Evolutionary conservation across 768 basidiomycete species (phyloP), one percentile per base, ranked within the genome.

Genomic region (Leccinum variicolor): DNA sequence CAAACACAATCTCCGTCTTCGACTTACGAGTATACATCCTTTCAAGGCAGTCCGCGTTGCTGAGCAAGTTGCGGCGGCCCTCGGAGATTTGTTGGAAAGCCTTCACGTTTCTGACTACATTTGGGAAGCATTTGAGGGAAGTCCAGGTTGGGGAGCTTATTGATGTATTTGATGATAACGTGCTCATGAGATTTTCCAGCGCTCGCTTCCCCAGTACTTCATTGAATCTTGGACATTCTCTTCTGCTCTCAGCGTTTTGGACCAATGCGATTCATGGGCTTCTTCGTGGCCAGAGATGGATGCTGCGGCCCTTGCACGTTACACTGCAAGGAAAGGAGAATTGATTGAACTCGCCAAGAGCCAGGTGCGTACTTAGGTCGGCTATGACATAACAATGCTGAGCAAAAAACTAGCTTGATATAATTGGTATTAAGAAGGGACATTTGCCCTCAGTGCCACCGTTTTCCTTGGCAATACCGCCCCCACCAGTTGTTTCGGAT

Each of bases 181-280:
- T 49, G 29, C 69, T 74, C 50, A 72, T 52, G 49, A 58, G 31
- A 47, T 60, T 56, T 62, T 50, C 17, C 58, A 86, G 83, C 69
- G 65, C 33, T 79, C 76, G 4, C 75, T 90, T 23, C 81, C 89
- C 0, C 75, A 76, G 17, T 83, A 87, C 66, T 97, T 96, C 69
- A 78, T 97, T 33, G 92, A 97, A 68, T 88, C 91, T 0, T 99
- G 97, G 97, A 88, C 83, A 33, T 98, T 93, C 73, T 92, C 90
- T 17, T 92, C 94, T 0, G 86, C 92, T 19, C 77, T 95, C 46
- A 92, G 87, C 61, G 85, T 89, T 46, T 84, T 94, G 26, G 86
- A 92, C 13, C 86, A 87, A 62, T 91, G 88, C 64, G 87, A 91
- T 60, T 71, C 73, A 2, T 94, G 93, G 91, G 79, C 81, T 11